Conservation (phyloP, 1,139 yeast genomes). For the Yamadazyma buinensis region DNA sequence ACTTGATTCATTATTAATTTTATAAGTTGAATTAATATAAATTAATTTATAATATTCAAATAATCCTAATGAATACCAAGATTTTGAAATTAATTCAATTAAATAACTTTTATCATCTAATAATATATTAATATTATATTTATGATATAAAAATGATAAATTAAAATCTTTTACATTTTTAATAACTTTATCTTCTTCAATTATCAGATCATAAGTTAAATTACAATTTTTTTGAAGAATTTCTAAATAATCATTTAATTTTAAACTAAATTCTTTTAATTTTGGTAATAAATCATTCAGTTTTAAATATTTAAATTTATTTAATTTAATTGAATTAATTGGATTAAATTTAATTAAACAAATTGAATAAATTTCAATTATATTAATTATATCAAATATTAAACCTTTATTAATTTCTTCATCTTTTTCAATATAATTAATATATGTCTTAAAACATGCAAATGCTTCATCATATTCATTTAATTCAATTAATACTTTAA, state of each 20-base stretch:
- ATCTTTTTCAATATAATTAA: slow-evolving; percentile 32
- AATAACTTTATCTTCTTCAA: slow-evolving; percentile 11
- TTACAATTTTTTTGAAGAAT: slow-evolving; percentile 22
- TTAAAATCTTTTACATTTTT: slow-evolving; percentile 9
- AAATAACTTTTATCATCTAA: slow-evolving; percentile 28
- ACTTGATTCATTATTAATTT: slow-evolving; percentile 17
- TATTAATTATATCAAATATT: slow-evolving; percentile 30
- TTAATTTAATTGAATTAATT: slow-evolving; percentile 19
- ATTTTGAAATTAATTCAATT: slow-evolving; percentile 29
- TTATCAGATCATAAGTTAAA: slow-evolving; percentile 24
- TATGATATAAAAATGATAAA: slow-evolving; percentile 37
- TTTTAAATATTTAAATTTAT: slow-evolving; percentile 26
- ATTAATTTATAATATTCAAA: slow-evolving; percentile 28
- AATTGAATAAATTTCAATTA: slow-evolving; percentile 34
- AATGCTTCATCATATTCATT: slow-evolving; percentile 43
- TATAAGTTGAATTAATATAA: slow-evolving; percentile 24
- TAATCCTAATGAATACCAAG: slow-evolving; percentile 40
- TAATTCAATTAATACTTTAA: slow-evolving; percentile 32
- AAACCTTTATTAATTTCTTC: slow-evolving; percentile 31
- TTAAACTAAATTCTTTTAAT: slow-evolving; percentile 17
- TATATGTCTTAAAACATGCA: slow-evolving; percentile 40
- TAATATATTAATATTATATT: slow-evolving; percentile 33
- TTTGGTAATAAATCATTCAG: slow-evolving; percentile 19
- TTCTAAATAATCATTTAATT: slow-evolving; percentile 23
- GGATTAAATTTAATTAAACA: slow-evolving; percentile 40